These are phyloP conservation scores for Penicillium sp. DNA, from an alignment of 2,329 filamentous ascomycete genomes.

Conservation along the genomic window DNA sequence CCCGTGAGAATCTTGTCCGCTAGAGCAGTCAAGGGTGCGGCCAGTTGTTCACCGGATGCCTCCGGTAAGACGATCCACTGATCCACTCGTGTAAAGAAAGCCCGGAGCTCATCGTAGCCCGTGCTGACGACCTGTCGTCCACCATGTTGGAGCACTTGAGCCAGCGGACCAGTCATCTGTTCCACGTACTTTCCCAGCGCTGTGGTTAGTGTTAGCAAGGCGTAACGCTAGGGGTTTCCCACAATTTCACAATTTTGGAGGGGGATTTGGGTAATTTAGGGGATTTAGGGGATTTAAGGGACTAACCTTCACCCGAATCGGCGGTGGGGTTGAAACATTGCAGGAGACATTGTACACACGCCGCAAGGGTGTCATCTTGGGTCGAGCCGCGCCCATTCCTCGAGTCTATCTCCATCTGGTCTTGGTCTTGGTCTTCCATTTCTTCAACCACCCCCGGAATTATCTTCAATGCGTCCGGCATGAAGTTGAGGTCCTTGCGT, in stretches of 20 bases:
- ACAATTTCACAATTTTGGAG: neutral
- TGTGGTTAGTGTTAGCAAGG: constrained; percentile 29
- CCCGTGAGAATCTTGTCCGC: constrained; percentile 29
- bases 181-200: constrained; percentile 31
- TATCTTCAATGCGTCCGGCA: constrained; percentile 63
- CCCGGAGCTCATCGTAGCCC: constrained; percentile 36
- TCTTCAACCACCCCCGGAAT: constrained; percentile 63
- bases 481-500: constrained; percentile 67
- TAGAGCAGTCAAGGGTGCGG: constrained; percentile 28
- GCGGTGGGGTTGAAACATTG: constrained; percentile 36
- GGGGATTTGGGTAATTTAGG: neutral
- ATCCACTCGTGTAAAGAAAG: constrained; percentile 31
- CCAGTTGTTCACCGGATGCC: constrained; percentile 23
- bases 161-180: constrained; percentile 29
- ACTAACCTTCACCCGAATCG: constrained; percentile 26
- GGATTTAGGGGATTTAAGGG: neutral
- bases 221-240: constrained; percentile 18
- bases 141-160: constrained; percentile 31
- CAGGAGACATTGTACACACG: constrained; percentile 39
- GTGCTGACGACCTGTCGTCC: constrained; percentile 35
- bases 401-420: constrained; percentile 68
- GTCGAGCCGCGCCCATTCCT: constrained; percentile 33
- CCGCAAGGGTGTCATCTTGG: constrained; percentile 37
- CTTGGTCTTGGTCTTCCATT: constrained; percentile 44
- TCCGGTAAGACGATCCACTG: constrained; percentile 17